Evolutionary conservation across 371 early-diverging fungal genomes (phyloP), one percentile per base, ranked within the genome.

Genomic region (Haplosporangium sp.): DNA sequence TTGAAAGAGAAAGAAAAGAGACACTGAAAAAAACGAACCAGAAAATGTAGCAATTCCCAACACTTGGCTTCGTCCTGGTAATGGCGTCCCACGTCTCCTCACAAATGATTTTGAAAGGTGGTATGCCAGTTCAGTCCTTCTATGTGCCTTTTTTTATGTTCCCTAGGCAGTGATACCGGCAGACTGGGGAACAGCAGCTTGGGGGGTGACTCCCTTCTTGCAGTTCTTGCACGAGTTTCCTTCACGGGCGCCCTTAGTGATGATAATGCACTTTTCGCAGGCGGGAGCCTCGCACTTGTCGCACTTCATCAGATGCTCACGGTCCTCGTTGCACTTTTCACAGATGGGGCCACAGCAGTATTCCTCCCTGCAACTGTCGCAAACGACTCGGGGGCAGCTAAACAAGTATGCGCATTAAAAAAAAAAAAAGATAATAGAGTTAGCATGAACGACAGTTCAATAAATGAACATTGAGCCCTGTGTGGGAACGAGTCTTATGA

Each of bases 321-420:
- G 54, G 63, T 69, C 66, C 8, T 21, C 54, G 9, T 76, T 20
- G 57, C 76, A 76, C 64, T 70, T 76, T 55, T 76, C 76, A 55
- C 76, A 76, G 55, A 76, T 56, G 50, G 76, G 76, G 21, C 76
- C 76, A 64, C 76, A 76, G 64, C 76, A 76, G 61, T 76, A 76
- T 48, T 76, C 76, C 52, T 67, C 76, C 13, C 70, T 63, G 71
- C 76, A 76, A 40, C 70, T 67, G 70, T 76, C 76, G 55, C 76
- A 76, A 13, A 76, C 76, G 46, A 76, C 76, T 23, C 14, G n/a
- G 51, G 67, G 63, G 67, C 76, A 76, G 71, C 76, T 76, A 64
- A 43, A 16, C 48, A 2, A 48, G 20, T n/a, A 48, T 12, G 16
- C 10, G 45, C 0, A 10, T 1, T 45, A 45, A 10, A 45, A 45